phyloP scores from a whole-genome alignment of 2,329 filamentous ascomycete species.

The Blumeria graminis region DNA sequence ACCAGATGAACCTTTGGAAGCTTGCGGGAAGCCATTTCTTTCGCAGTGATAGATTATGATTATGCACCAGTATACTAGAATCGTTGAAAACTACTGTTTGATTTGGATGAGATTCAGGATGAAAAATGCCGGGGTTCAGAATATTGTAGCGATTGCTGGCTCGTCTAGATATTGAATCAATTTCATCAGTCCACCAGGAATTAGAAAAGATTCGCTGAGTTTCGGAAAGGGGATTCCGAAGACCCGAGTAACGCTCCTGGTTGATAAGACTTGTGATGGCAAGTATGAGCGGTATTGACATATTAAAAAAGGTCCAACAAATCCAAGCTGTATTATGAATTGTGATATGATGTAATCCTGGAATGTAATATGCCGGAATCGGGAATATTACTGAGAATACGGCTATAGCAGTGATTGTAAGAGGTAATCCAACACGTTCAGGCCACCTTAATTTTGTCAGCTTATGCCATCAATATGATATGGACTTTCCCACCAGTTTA shows the following conservation, averaged over 20 bases:
- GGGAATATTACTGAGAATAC: constrained; percentile 33
- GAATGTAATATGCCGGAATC: constrained; percentile 32
- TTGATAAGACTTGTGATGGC: constrained; percentile 38
- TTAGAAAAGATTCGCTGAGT: constrained; percentile 43
- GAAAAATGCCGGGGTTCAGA: constrained; percentile 14
- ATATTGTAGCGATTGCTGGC: constrained; percentile 18
- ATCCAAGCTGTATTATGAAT: constrained; percentile 44
- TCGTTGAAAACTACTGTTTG: constrained; percentile 12
- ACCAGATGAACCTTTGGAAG: constrained; percentile 46
- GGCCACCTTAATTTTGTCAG: constrained; percentile 26
- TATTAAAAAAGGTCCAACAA: constrained; percentile 43
- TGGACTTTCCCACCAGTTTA: constrained; percentile 28
- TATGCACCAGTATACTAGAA: constrained; percentile 3
- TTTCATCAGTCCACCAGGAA: constrained; percentile 40
- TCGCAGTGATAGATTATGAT: constrained; percentile 8
- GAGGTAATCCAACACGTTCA: constrained; percentile 34
- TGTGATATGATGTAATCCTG: constrained; percentile 27
- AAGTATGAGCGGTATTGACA: constrained; percentile 43
- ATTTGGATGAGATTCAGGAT: constrained; percentile 13
- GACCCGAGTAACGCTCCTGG: constrained; percentile 36
- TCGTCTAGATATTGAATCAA: constrained; percentile 19
- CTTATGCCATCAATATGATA: not conserved
- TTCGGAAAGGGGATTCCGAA: constrained; percentile 36
- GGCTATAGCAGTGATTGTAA: constrained; percentile 37
- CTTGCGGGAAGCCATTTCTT: constrained; percentile 34